A percentile compares a stretch with the other conserved stretches of the same genome.
Conservation (phyloP, 1,284 basidiomycete genomes). For the Cryptococcus sp. region DNA sequence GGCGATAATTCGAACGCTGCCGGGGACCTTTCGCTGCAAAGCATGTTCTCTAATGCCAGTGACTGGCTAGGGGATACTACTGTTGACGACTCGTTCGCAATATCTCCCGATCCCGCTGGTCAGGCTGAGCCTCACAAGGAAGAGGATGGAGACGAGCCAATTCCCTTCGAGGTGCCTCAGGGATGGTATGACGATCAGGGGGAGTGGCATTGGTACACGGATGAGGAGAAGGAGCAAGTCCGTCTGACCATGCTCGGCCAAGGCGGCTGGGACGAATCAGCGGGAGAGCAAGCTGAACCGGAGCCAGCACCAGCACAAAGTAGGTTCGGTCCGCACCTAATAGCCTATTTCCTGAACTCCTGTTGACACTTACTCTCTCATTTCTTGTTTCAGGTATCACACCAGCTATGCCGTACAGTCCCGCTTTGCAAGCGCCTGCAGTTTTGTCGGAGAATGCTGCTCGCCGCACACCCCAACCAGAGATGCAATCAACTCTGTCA, state of each 20-base stretch:
- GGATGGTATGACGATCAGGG: slow-evolving; percentile 50
- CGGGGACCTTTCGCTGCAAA: slow-evolving; percentile 28
- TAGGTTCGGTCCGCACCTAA: background rate
- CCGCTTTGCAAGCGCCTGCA: slow-evolving; percentile 10
- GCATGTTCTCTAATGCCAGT: slow-evolving; percentile 30
- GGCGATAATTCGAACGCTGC: slow-evolving; percentile 11
- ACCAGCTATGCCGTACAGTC: slow-evolving; percentile 11
- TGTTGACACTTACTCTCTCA: background rate
- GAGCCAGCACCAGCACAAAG: slow-evolving; percentile 3
- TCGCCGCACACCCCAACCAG: slow-evolving; percentile 35
- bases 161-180: slow-evolving; percentile 41
- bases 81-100: slow-evolving; percentile 32
- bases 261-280: slow-evolving; percentile 3
- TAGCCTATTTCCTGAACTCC: too few relatives aligned
- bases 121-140: slow-evolving; percentile 1
- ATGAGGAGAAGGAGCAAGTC: slow-evolving; percentile 45
- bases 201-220: slow-evolving; percentile 47
- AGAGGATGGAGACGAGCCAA: slow-evolving; percentile 11
- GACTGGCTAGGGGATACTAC: slow-evolving; percentile 45
- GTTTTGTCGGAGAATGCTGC: slow-evolving; percentile 34
- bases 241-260: slow-evolving; percentile 34
- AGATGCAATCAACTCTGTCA: slow-evolving; percentile 11
- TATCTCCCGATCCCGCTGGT: slow-evolving; percentile 5
- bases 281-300: background rate
- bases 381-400: background rate